Conservation (phyloP, 2,329 filamentous ascomycete genomes). For the Fusarium sp. region DNA sequence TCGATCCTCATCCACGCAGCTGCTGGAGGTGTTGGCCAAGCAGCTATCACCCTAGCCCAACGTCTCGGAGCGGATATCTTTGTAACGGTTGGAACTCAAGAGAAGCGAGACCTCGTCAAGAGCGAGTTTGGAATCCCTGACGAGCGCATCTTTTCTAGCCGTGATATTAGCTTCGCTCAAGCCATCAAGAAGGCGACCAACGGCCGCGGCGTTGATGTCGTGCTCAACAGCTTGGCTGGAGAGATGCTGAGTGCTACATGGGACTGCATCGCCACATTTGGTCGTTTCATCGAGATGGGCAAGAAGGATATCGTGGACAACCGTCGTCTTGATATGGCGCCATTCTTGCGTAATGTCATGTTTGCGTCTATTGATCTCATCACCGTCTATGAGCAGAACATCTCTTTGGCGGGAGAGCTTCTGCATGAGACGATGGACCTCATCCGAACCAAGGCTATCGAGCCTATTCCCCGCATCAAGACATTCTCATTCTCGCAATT, state of each 20-base stretch:
- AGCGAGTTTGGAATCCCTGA: not conserved
- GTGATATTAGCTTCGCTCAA: not conserved
- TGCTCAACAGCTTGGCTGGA: not conserved
- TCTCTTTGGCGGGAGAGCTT: not conserved
- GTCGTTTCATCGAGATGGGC: not conserved
- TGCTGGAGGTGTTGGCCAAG: slow-evolving; percentile 45
- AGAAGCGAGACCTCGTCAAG: slow-evolving; percentile 40
- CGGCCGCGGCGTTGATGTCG: not conserved
- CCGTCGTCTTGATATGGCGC: not conserved
- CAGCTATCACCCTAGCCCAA: slow-evolving; percentile 47
- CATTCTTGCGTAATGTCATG: not conserved
- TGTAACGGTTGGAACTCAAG: slow-evolving; percentile 49
- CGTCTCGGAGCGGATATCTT: slow-evolving; percentile 46
- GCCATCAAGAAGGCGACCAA: not conserved
- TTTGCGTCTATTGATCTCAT: not conserved
- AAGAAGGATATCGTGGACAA: not conserved
- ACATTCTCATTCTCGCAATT: not conserved
- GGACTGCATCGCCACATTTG: not conserved
- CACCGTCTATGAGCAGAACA: not conserved
- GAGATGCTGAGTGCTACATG: not conserved
- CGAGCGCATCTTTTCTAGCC: not conserved
- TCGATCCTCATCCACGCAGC: slow-evolving; percentile 50
- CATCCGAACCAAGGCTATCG: not conserved
- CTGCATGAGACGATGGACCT: not conserved
- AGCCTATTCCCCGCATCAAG: not conserved